Conservation (phyloP, 2,329 filamentous ascomycete species). For the Mariannaea elegans region DNA sequence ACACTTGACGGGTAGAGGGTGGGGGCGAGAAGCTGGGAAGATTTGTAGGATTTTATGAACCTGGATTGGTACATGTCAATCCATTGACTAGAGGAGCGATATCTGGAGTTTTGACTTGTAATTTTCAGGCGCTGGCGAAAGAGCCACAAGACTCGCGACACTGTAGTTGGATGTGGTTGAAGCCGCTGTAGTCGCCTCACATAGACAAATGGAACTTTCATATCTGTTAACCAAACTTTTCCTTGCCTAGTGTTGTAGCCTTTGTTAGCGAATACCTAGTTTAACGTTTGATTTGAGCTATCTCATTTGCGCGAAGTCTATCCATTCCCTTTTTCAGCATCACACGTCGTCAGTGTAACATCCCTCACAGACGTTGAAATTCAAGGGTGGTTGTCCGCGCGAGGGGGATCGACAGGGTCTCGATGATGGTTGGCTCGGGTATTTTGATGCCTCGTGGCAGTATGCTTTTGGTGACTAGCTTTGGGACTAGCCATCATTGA, state of each 20-base stretch:
- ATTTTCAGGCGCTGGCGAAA: constrained; percentile 28
- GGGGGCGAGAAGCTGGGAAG: background rate
- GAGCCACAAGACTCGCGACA: constrained; percentile 15
- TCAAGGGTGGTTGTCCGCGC: constrained; percentile 7
- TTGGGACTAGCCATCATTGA: constrained; percentile 10
- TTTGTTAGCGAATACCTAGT: too few species aligned
- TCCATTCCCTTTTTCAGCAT: background rate
- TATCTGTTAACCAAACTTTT: background rate
- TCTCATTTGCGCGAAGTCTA: too few species aligned
- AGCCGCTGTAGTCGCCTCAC: background rate
- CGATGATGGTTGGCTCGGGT: constrained; percentile 18
- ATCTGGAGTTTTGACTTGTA: constrained; percentile 42
- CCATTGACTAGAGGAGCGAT: constrained; percentile 35
- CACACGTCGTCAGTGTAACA: background rate
- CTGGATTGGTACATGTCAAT: constrained; percentile 27
- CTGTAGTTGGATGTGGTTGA: constrained; percentile 1
- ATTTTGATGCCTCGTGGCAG: constrained; percentile 5
- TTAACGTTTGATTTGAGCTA: too few species aligned
- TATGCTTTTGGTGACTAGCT: constrained; percentile 4
- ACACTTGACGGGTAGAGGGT: background rate
- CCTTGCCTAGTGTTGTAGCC: too few species aligned
- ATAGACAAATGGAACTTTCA: background rate
- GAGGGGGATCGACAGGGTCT: constrained; percentile 23
- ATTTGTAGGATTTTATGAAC: constrained; percentile 27
- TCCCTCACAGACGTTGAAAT: background rate